Evolutionary conservation across 257 asterid genomes (phyloP).

Genomic region (Mitragyna speciosa): DNA sequence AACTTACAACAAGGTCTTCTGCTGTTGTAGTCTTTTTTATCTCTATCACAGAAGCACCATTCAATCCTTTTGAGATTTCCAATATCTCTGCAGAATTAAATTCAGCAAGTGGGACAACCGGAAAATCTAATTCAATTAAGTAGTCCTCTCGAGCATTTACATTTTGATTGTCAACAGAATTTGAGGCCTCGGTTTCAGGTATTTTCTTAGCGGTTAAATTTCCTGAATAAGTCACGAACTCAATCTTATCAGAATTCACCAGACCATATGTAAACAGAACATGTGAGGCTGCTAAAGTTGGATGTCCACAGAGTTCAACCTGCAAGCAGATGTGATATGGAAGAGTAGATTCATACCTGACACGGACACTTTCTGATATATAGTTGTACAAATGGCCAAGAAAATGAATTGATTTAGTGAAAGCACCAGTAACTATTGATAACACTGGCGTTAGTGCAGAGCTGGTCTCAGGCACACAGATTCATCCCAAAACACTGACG

Average conservation of each 20-base stretch:
- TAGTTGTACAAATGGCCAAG: no score
- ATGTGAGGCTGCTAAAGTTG: conserved; percentile 81
- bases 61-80: conserved; percentile 56
- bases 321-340: conserved; percentile 23
- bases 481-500: no score
- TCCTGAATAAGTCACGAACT: conserved; percentile 73
- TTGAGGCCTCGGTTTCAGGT: conserved; percentile 15
- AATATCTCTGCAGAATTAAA: conserved; percentile 37
- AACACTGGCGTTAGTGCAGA: background rate
- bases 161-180: conserved; percentile 25
- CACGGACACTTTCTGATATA: background rate
- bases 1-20: conserved; percentile 69
- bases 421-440: background rate
- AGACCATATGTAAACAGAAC: conserved; percentile 53
- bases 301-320: conserved; percentile 94
- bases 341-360: background rate
- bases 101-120: conserved; percentile 49
- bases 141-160: conserved; percentile 35
- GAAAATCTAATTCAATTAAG: conserved; percentile 74
- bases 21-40: conserved; percentile 45
- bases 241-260: conserved; percentile 54
- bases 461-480: no score
- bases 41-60: conserved; percentile 59
- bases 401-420: no score
- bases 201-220: conserved; percentile 65